phyloP scores from a whole-genome alignment of 2,329 filamentous ascomycete genomes.

The Dactylonectria macrodidyma region DNA sequence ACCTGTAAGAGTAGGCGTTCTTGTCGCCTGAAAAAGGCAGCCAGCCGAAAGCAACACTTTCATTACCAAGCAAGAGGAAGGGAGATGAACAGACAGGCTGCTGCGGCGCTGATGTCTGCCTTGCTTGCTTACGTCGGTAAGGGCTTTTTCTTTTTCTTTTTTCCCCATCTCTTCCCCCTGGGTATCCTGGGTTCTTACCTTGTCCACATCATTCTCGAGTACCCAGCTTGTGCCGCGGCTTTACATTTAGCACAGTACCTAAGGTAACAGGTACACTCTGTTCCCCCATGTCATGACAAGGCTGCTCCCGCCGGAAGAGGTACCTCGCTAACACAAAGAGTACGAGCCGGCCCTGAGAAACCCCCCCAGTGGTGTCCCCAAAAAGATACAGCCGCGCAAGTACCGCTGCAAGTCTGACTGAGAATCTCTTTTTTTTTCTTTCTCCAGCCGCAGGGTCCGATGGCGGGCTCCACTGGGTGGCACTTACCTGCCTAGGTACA shows the following conservation, averaged over 20 bases:
- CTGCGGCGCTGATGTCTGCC: neutral
- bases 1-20: neutral
- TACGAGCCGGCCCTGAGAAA: constrained; percentile 16
- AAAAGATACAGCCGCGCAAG: constrained; percentile 14
- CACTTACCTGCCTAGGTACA: too few species aligned
- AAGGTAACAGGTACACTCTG: too few species aligned
- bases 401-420: constrained; percentile 19
- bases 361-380: constrained; percentile 31
- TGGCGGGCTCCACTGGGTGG: constrained; percentile 28
- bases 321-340: constrained; percentile 42
- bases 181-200: neutral
- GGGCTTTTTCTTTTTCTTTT: neutral
- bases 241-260: too few species aligned
- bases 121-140: neutral
- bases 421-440: constrained; percentile 44
- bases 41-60: neutral
- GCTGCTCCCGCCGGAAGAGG: constrained; percentile 32
- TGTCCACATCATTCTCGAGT: neutral
- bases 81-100: neutral
- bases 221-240: too few species aligned
- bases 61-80: neutral
- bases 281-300: constrained; percentile 30
- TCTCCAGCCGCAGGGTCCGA: constrained; percentile 48
- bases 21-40: neutral
- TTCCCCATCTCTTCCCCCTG: neutral